These are phyloP conservation scores for Fraxinus nigra DNA, from an alignment of 305 asterid species.

Conservation along the genomic window DNA sequence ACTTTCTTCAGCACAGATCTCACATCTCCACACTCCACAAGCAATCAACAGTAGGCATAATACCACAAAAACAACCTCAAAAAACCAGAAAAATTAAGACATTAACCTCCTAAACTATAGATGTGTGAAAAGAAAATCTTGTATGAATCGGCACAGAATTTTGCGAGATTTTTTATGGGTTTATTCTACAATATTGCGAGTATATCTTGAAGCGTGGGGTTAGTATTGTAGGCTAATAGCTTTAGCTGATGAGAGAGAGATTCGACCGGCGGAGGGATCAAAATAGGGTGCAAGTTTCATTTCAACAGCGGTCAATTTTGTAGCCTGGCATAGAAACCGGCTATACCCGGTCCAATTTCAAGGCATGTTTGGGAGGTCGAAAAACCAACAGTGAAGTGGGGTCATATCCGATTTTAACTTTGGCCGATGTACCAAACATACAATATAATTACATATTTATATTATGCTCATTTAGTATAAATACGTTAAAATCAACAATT, in stretches of 20 bases:
- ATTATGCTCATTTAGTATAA: background rate
- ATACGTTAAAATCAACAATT: too few species aligned
- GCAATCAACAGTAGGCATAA: background rate
- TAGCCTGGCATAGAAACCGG: conserved; percentile 19
- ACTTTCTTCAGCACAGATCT: background rate
- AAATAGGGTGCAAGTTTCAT: background rate
- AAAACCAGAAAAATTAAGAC: background rate
- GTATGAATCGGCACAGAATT: background rate
- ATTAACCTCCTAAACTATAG: background rate
- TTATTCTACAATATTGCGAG: conserved; percentile 10
- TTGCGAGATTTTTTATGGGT: background rate
- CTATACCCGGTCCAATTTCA: background rate
- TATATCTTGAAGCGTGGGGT: conserved; percentile 36
- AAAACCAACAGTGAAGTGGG: background rate
- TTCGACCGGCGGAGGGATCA: background rate
- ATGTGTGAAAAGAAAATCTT: background rate
- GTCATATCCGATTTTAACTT: background rate
- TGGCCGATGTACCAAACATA: background rate
- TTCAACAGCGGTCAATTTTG: conserved; percentile 33
- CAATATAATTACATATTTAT: too few species aligned
- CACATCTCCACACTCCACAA: background rate
- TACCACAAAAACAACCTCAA: background rate
- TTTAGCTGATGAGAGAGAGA: conserved; percentile 19
- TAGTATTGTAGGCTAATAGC: background rate
- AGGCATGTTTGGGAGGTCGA: background rate